Evolutionary conservation across 768 basidiomycete species (phyloP), one percentile per base, ranked within the genome.

Genomic region (Nevesoporus exiguus): DNA sequence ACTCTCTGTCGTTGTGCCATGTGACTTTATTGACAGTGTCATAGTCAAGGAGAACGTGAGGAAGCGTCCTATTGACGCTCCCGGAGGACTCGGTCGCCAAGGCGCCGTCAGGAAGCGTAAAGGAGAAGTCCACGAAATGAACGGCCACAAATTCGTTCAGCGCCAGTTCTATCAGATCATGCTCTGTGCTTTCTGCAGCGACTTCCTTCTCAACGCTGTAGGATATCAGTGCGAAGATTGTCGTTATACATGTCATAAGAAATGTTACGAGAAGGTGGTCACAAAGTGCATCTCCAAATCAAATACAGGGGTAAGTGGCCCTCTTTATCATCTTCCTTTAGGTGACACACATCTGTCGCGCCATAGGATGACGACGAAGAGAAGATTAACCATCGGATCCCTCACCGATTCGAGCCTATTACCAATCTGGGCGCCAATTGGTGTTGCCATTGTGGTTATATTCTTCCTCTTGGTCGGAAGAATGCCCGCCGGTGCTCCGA

Each of bases 181-280:
- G 80, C 81, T 98, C 49, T 99, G 97, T 69, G 97, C 97, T 3
- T 93, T 97, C 73, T 99, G 97, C 76, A 87, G 84, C 73, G 96
- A 98, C 65, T 98, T 99, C 76, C 78, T 99, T 53, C 88, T 98
- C 70, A 98, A 98, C 58, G 96, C 93, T 2, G 79, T 88, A 55
- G 97, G 97, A n/a, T 97, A 94, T 72, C 96, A 98, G 74, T 99
- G 97, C 77, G 97, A 98, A 66, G 97, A 99, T 69, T 99, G 97
- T 71, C 87, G 93, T 58, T 99, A 98, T 71, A 93, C 93, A 3
- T 99, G 97, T 72, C 97, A 99, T 80, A 96, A 95, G 79, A 96
- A 96, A 68, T 99, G 97, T 68, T 96, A 95, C 68, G 91, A 95
- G 65, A 98, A 98, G 71, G 96, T 98, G 21, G 93, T 98, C 61